These are phyloP conservation scores for Lignosus rhinocerotis DNA, from an alignment of 1,284 basidiomycete genomes.

Conservation along the genomic window DNA sequence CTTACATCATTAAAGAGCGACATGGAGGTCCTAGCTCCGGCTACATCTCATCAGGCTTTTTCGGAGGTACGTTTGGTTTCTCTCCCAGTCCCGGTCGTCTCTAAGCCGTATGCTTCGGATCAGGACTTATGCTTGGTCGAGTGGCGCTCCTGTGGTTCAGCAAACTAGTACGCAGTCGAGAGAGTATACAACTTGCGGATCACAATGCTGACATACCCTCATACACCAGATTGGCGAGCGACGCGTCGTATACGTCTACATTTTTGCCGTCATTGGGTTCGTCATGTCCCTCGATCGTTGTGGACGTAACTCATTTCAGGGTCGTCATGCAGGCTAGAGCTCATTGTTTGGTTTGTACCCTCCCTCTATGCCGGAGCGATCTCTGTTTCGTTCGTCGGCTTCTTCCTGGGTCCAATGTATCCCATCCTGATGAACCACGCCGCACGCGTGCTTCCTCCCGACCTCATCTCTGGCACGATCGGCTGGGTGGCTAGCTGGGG, in stretches of 20 bases:
- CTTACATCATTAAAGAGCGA: slow-evolving; percentile 44
- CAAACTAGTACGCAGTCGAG: slow-evolving; percentile 35
- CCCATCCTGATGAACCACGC: slow-evolving; percentile 55
- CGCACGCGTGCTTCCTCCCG: slow-evolving; percentile 47
- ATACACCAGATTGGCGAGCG: slow-evolving; percentile 42
- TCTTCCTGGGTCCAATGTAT: slow-evolving; percentile 52
- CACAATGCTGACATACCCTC: neutral
- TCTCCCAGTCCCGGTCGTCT: too few relatives aligned
- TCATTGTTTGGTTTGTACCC: slow-evolving; percentile 59
- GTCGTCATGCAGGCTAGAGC: slow-evolving; percentile 42
- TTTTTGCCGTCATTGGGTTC: slow-evolving; percentile 35
- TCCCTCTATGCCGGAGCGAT: slow-evolving; percentile 53
- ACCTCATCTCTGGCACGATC: slow-evolving; percentile 54
- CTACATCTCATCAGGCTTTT: slow-evolving; percentile 51
- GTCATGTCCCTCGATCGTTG: slow-evolving; percentile 1
- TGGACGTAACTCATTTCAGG: neutral
- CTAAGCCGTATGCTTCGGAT: neutral
- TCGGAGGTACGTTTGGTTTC: slow-evolving; percentile 38
- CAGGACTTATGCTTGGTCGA: slow-evolving; percentile 44
- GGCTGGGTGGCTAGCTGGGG: slow-evolving; percentile 59
- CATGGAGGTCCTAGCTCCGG: slow-evolving; percentile 47
- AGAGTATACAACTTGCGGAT: neutral
- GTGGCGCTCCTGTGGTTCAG: slow-evolving; percentile 49
- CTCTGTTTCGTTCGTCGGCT: slow-evolving; percentile 54
- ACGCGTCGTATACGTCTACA: slow-evolving; percentile 40